These are phyloP conservation scores for Venturia asperata DNA, from an alignment of 2,329 filamentous ascomycete species.

Conservation along the genomic window DNA sequence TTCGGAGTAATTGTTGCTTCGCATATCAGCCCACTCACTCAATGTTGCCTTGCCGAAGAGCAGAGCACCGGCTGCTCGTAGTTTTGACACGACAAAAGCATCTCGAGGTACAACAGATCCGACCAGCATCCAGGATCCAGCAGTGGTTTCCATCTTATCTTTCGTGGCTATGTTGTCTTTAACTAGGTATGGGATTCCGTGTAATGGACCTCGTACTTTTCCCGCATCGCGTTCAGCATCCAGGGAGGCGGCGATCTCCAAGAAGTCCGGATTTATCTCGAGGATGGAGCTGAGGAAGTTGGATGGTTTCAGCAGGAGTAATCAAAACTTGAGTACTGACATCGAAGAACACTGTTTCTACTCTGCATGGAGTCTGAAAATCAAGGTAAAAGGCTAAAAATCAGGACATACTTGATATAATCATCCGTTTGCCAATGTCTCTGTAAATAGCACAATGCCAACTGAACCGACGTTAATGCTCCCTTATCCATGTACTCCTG, in stretches of 20 bases:
- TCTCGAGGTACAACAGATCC: constrained; percentile 62
- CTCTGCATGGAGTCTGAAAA: too few relatives aligned
- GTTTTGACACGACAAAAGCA: constrained; percentile 53
- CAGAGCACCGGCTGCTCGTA: constrained; percentile 60
- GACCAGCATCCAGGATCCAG: constrained; percentile 59
- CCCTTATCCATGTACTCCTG: constrained; percentile 51
- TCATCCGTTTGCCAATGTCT: constrained; percentile 18
- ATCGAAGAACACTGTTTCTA: neutral
- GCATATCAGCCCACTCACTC: constrained; percentile 69
- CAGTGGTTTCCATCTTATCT: constrained; percentile 67
- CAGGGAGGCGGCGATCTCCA: constrained; percentile 52
- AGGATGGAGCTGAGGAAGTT: constrained; percentile 39
- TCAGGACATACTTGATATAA: constrained; percentile 19
- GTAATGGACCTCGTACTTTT: constrained; percentile 55
- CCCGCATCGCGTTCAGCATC: constrained; percentile 55
- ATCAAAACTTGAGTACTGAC: neutral
- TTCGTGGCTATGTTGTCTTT: constrained; percentile 67
- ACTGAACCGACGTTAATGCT: constrained; percentile 49
- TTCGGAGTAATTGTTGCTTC: constrained; percentile 59
- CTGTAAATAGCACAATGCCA: constrained; percentile 18
- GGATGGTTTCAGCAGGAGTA: neutral
- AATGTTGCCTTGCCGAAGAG: constrained; percentile 64
- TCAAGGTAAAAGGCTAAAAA: neutral
- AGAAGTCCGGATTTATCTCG: constrained; percentile 61
- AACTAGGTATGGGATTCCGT: constrained; percentile 68